Conservation (phyloP, 2,329 filamentous ascomycete species). For the Ophiostoma perfectum region DNA sequence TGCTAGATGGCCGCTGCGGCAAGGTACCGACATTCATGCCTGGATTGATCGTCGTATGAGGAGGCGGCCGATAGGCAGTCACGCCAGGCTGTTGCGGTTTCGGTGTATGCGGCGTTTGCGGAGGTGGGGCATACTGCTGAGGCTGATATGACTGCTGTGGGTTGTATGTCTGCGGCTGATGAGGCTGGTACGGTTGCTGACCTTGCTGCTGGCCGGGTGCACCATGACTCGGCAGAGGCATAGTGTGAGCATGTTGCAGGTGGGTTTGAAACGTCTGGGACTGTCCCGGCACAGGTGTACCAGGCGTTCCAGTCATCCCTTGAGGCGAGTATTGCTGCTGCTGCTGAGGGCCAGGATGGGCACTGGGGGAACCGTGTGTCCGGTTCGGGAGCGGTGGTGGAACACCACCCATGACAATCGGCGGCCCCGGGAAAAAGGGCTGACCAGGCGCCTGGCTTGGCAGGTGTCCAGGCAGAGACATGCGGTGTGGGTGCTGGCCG, state of each 20-base stretch:
- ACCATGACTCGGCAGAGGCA: conserved; percentile 1
- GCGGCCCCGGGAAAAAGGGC: conserved; percentile 17
- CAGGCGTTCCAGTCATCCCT: too few relatives aligned
- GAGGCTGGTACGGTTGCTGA: not conserved
- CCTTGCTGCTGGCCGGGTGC: not conserved
- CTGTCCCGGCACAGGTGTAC: not conserved
- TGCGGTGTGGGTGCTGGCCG: conserved; percentile 13
- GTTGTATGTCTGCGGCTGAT: not conserved
- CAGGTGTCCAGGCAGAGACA: conserved; percentile 16
- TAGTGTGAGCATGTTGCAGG: conserved; percentile 18
- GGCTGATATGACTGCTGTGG: not conserved
- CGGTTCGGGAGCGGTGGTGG: conserved; percentile 19
- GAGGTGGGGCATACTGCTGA: not conserved
- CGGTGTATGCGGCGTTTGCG: not conserved
- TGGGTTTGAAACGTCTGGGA: conserved; percentile 17
- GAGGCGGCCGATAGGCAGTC: not conserved
- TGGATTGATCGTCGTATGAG: not conserved
- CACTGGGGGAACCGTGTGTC: not conserved
- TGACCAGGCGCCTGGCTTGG: conserved; percentile 6
- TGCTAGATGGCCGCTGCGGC: not conserved
- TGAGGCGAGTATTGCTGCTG: not conserved
- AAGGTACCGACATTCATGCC: not conserved
- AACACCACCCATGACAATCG: conserved; percentile 5
- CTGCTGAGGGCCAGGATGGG: not conserved
- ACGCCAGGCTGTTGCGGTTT: not conserved